These are phyloP conservation scores for Nitzschia sp. DNA, from an alignment of 108 stramenopile genomes.

Conservation along the genomic window DNA sequence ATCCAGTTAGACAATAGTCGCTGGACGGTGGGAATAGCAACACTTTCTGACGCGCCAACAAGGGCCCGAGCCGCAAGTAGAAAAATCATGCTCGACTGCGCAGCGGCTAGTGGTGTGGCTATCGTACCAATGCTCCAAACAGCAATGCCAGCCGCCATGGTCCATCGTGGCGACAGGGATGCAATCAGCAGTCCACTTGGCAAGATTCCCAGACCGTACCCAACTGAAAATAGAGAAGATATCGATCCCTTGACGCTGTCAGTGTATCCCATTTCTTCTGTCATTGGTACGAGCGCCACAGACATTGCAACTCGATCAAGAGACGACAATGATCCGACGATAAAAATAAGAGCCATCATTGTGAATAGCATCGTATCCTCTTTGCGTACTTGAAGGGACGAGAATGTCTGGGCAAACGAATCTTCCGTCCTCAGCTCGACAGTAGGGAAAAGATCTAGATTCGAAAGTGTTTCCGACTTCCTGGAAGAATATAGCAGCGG, in stretches of 20 bases:
- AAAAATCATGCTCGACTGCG: constrained; percentile 36
- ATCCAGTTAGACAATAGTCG: constrained; percentile 76
- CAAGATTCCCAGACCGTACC: constrained; percentile 82
- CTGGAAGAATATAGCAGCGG: too few species aligned
- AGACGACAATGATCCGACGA: constrained; percentile 65
- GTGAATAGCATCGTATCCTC: constrained; percentile 15
- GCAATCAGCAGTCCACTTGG: constrained; percentile 74
- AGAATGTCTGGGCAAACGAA: too few species aligned
- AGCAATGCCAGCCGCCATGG: constrained; percentile 64
- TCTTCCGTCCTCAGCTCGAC: too few species aligned
- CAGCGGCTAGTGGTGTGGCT: constrained; percentile 60
- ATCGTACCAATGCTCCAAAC: constrained; percentile 77
- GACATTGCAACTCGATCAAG: constrained; percentile 89
- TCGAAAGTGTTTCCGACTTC: too few species aligned
- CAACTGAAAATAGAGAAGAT: constrained; percentile 73
- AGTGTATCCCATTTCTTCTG: constrained; percentile 65
- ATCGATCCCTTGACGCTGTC: constrained; percentile 88
- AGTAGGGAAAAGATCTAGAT: too few species aligned
- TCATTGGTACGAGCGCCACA: constrained; percentile 89
- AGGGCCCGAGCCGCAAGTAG: constrained; percentile 63
- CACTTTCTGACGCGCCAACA: constrained; percentile 84
- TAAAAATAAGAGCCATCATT: constrained; percentile 61
- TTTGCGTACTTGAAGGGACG: neutral
- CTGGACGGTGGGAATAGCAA: constrained; percentile 83
- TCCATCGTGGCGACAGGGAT: constrained; percentile 35